phyloP scores from a whole-genome alignment of 164 flowering plant species.

The Kingdonia uniflora region DNA sequence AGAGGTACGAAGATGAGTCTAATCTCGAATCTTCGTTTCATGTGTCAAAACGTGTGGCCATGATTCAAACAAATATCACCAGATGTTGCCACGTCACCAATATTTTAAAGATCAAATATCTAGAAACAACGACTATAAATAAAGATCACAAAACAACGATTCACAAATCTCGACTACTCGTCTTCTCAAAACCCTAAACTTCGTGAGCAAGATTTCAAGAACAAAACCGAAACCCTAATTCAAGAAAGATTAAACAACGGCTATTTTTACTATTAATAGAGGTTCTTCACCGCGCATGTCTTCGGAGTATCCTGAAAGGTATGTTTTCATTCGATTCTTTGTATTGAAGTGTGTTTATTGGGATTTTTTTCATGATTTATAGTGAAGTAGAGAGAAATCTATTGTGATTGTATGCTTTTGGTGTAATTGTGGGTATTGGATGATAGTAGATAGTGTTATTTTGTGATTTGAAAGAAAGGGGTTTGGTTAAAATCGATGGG shows the following conservation, averaged over 20 bases:
- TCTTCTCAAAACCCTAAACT: no score
- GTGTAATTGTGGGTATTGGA: not conserved
- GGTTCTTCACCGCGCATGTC: constrained; percentile 12
- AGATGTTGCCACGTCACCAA: constrained; percentile 5
- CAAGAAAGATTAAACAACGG: no score
- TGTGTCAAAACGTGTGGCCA: constrained; percentile 3
- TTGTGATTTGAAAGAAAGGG: not conserved
- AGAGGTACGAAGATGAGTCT: no score
- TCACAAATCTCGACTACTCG: no score
- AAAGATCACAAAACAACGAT: no score
- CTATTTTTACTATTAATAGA: no score
- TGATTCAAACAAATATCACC: not conserved
- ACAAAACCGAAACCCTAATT: no score
- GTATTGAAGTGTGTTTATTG: not conserved
- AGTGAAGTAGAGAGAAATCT: not conserved
- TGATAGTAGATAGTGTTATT: not conserved
- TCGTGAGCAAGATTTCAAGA: no score
- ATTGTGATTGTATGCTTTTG: not conserved
- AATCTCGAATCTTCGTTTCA: not conserved
- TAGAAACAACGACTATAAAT: no score
- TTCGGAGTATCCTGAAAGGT: constrained; percentile 8
- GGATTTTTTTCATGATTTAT: not conserved
- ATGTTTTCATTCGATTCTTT: not conserved
- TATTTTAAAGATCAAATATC: not conserved
- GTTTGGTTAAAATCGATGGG: not conserved